These are phyloP conservation scores for Xylaria sp. DNA, from an alignment of 2,329 filamentous ascomycete species.

Conservation along the genomic window DNA sequence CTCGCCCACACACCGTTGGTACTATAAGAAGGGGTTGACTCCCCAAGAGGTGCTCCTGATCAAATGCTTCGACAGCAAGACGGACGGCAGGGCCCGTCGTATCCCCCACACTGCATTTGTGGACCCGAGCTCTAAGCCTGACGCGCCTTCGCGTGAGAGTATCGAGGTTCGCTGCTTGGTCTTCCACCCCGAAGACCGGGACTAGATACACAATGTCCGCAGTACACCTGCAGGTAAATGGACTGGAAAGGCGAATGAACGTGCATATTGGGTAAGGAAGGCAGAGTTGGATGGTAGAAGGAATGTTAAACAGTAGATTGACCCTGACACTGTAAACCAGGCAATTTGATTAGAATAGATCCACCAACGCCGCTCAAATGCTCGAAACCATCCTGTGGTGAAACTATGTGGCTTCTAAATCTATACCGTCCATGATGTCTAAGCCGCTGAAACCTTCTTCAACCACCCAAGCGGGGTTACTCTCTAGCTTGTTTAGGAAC, in stretches of 20 bases:
- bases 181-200: slow-evolving; percentile 58
- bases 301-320: slow-evolving; percentile 33
- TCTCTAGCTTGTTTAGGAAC: slow-evolving; percentile 71
- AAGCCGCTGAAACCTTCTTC: slow-evolving; percentile 87
- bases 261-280: neutral
- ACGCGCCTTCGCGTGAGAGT: slow-evolving; percentile 65
- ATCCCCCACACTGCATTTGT: slow-evolving; percentile 68
- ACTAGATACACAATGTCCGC: slow-evolving; percentile 37
- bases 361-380: neutral
- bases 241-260: neutral
- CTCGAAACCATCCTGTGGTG: neutral
- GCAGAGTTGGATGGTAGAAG: neutral
- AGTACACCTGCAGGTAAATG: neutral
- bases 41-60: slow-evolving; percentile 68
- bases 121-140: slow-evolving; percentile 55
- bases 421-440: slow-evolving; percentile 57
- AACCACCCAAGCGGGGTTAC: slow-evolving; percentile 78
- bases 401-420: slow-evolving; percentile 33
- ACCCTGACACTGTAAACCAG: slow-evolving; percentile 28
- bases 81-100: slow-evolving; percentile 63
- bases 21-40: slow-evolving; percentile 62
- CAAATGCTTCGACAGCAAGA: slow-evolving; percentile 71
- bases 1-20: slow-evolving; percentile 60
- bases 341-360: slow-evolving; percentile 14
- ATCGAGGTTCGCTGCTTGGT: slow-evolving; percentile 68